phyloP scores from a whole-genome alignment of 345 rosid genomes.

The Psidium friedrichsthalianum region DNA sequence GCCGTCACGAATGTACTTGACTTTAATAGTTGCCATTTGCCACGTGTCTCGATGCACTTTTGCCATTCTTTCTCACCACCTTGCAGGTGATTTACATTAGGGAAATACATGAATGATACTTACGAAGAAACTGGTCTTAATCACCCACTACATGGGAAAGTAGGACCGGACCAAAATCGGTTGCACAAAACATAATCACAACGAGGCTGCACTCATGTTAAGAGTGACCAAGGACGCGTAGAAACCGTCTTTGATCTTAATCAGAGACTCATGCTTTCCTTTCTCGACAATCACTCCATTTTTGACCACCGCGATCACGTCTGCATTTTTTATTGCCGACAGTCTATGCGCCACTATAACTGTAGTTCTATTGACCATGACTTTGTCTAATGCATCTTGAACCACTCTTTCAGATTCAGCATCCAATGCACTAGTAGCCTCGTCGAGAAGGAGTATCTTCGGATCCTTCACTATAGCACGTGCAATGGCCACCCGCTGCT shows the following conservation, averaged over 20 bases:
- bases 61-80: no score
- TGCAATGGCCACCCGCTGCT: constrained; percentile 56
- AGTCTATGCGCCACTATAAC: constrained; percentile 66
- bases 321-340: constrained; percentile 41
- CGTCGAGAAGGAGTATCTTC: constrained; percentile 49
- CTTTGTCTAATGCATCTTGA: constrained; percentile 59
- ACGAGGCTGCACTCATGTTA: constrained; percentile 18
- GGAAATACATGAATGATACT: no score
- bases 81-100: no score
- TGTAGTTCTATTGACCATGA: constrained; percentile 49
- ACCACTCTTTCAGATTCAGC: constrained; percentile 59
- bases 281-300: constrained; percentile 54
- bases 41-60: no score
- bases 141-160: neutral
- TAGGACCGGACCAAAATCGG: neutral
- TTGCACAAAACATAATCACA: neutral
- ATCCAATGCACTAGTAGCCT: constrained; percentile 72
- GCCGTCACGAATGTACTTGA: neutral
- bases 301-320: constrained; percentile 57
- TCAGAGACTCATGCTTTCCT: constrained; percentile 33
- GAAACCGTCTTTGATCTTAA: constrained; percentile 24
- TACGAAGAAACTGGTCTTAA: no score
- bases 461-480: constrained; percentile 60
- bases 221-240: constrained; percentile 35
- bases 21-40: neutral